Evolutionary conservation across 192 early-diverging fungal species (phyloP).

Genomic region (Umbelopsis sp.): DNA sequence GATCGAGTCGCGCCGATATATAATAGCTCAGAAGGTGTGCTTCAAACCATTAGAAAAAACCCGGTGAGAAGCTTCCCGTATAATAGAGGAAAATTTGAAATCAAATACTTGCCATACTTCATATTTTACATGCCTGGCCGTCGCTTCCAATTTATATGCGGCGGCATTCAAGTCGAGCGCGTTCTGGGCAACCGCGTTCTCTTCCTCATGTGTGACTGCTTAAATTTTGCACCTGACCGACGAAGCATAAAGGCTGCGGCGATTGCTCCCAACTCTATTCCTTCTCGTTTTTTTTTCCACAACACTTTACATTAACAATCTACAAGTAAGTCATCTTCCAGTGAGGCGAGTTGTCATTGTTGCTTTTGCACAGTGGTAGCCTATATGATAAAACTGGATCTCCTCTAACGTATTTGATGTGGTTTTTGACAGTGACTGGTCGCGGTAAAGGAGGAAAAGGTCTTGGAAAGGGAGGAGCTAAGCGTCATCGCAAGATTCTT

Average conservation of each 20-base stretch:
- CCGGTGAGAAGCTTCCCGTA: too few relatives aligned
- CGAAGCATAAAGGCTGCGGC: neutral
- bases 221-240: neutral
- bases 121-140: too few relatives aligned
- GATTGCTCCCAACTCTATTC: neutral
- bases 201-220: neutral
- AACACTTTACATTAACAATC: slow-evolving; percentile 4
- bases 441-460: slow-evolving; percentile 99
- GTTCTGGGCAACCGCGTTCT: slow-evolving; percentile 1
- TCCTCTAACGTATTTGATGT: neutral
- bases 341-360: too few relatives aligned
- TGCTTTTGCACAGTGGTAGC: neutral
- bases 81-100: too few relatives aligned
- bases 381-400: neutral
- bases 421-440: slow-evolving; percentile 81
- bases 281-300: neutral
- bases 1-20: too few relatives aligned
- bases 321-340: slow-evolving; percentile 10
- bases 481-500: slow-evolving; percentile 99
- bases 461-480: slow-evolving; percentile 99
- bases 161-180: neutral
- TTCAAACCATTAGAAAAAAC: too few relatives aligned
- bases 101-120: too few relatives aligned
- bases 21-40: too few relatives aligned
- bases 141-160: too few relatives aligned